Percentiles rank a stretch among this genome's conserved stretches.
Evolutionary conservation across 1,284 basidiomycete genomes (phyloP).

Genomic region (Fomitopsis palustris): DNA sequence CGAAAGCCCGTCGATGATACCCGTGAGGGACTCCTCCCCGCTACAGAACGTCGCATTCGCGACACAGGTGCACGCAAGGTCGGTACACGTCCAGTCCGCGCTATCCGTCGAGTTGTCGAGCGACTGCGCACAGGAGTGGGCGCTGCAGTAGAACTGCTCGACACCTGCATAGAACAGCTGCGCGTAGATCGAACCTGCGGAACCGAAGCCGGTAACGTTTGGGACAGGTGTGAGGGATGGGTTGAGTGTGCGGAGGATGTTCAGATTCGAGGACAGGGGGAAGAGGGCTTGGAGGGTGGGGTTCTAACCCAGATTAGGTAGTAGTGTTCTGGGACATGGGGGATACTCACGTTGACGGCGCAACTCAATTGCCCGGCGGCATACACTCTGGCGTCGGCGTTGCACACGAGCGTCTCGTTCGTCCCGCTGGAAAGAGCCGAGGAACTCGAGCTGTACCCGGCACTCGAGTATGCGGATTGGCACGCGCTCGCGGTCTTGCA

Average conservation of each 20-base stretch:
- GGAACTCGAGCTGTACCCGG: constrained; percentile 28
- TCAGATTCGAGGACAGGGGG: constrained; percentile 64
- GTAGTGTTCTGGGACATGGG: no score
- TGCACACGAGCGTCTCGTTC: constrained; percentile 66
- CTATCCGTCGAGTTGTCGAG: constrained; percentile 32
- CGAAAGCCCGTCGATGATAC: constrained; percentile 54
- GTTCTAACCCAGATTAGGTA: constrained; percentile 45
- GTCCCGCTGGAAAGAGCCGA: constrained; percentile 26
- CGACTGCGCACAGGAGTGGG: constrained; percentile 66
- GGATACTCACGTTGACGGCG: constrained; percentile 57
- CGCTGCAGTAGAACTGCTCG: constrained; percentile 82
- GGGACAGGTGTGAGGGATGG: constrained; percentile 63
- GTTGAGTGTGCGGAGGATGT: constrained; percentile 74
- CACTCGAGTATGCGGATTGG: constrained; percentile 48
- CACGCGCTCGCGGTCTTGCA: constrained; percentile 62
- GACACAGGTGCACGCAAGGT: constrained; percentile 73
- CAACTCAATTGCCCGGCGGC: constrained; percentile 75
- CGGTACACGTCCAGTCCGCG: constrained; percentile 60
- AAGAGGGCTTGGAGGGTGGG: constrained; percentile 75
- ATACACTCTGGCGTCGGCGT: constrained; percentile 54
- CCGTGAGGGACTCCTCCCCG: constrained; percentile 48
- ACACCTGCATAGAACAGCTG: constrained; percentile 83
- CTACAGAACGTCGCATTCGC: constrained; percentile 74
- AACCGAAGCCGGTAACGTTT: constrained; percentile 60
- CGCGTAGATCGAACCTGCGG: constrained; percentile 55